These are phyloP conservation scores for Barbarea vulgaris DNA, from an alignment of 345 rosid genomes.

Conservation along the genomic window DNA sequence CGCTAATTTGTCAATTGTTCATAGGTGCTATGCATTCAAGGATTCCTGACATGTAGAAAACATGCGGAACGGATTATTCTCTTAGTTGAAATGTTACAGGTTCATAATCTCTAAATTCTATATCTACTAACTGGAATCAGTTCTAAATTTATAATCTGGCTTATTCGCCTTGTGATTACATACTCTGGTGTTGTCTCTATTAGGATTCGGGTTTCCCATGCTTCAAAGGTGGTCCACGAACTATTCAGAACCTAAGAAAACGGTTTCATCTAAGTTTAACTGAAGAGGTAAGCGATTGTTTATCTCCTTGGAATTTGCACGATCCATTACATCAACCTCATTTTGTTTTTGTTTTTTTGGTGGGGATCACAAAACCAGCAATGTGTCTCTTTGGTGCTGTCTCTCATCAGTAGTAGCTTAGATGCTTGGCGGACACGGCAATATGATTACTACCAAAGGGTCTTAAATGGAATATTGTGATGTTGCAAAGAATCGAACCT, in stretches of 20 bases:
- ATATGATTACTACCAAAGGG: conserved; percentile 96
- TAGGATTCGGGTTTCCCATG: conserved; percentile 99
- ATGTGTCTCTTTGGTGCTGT: conserved; percentile 97
- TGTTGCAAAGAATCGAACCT: conserved; percentile 27
- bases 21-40: conserved; percentile 97
- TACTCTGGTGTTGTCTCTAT: conserved; percentile 33
- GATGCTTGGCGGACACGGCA: conserved; percentile 99
- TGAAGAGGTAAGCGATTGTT: conserved; percentile 69
- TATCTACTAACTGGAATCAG: conserved; percentile 1
- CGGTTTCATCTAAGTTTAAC: conserved; percentile 93
- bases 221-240: conserved; percentile 96
- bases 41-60: conserved; percentile 95
- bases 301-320: background rate
- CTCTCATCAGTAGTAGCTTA: conserved; percentile 96
- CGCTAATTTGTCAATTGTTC: conserved; percentile 21
- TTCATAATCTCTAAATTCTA: conserved; percentile 33
- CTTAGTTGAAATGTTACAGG: conserved; percentile 99
- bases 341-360: background rate
- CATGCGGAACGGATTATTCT: conserved; percentile 97
- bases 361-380: conserved; percentile 57
- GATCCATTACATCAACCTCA: conserved; percentile 14
- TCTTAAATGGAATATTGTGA: conserved; percentile 95
- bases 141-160: background rate
- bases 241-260: conserved; percentile 91
- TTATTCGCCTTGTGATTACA: conserved; percentile 5